These are phyloP conservation scores for Pyrus betulifolia DNA, from an alignment of 306 rosid species.

Conservation along the genomic window DNA sequence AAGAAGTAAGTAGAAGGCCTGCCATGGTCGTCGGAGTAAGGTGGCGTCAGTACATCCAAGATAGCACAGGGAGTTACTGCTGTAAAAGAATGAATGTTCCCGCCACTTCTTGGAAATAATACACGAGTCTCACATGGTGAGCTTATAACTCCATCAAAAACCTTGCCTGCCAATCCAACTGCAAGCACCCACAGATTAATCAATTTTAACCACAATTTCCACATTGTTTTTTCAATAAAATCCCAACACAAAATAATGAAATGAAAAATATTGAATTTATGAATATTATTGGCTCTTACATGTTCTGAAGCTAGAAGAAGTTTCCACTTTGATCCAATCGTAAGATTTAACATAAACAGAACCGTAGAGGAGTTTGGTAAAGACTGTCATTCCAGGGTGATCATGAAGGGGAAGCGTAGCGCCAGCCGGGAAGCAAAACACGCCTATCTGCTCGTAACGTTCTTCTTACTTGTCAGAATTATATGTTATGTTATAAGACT, in stretches of 20 bases:
- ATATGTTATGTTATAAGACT: neutral
- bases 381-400: constrained; percentile 71
- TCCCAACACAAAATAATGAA: too few relatives aligned
- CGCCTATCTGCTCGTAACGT: constrained; percentile 35
- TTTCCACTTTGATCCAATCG: constrained; percentile 45
- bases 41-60: constrained; percentile 60
- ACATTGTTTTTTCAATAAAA: neutral
- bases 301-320: constrained; percentile 17
- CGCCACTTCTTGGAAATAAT: constrained; percentile 58
- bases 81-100: constrained; percentile 57
- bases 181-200: constrained; percentile 11
- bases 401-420: constrained; percentile 56
- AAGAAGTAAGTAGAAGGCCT: constrained; percentile 61
- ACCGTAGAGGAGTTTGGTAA: constrained; percentile 54
- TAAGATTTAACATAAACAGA: constrained; percentile 44
- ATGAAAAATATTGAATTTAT: neutral
- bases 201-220: neutral
- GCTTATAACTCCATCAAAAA: constrained; percentile 26
- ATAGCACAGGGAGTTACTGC: constrained; percentile 55
- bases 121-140: constrained; percentile 42
- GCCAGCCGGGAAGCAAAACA: constrained; percentile 59
- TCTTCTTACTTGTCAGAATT: neutral
- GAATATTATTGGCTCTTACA: constrained; percentile 17
- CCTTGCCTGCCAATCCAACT: constrained; percentile 51
- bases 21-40: constrained; percentile 46